Percentiles rank a stretch among this genome's conserved stretches.
Conservation (phyloP, 192 early-diverging fungal genomes). For the Coemansia umbellata region DNA sequence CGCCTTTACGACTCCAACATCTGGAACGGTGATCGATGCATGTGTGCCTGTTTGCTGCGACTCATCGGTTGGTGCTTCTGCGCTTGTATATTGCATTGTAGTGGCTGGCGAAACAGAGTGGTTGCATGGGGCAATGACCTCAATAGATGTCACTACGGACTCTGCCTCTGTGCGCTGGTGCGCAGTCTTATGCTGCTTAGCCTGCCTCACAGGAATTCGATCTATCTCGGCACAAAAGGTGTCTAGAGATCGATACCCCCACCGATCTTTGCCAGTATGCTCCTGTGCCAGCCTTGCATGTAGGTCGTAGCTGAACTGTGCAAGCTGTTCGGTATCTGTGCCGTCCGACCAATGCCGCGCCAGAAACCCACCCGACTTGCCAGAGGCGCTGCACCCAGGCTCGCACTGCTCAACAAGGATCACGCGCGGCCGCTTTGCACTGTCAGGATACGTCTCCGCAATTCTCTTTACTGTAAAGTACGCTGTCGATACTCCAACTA, state of each 20-base stretch:
- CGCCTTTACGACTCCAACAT: constrained; percentile 27
- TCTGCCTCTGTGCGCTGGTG: constrained; percentile 37
- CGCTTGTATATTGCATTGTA: constrained; percentile 17
- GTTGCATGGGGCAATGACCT: constrained; percentile 38
- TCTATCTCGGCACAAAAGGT: constrained; percentile 49
- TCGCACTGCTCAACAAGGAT: constrained; percentile 46
- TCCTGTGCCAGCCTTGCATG: constrained; percentile 42
- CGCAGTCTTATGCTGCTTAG: constrained; percentile 40
- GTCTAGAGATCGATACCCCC: constrained; percentile 42
- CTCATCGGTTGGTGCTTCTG: constrained; percentile 6
- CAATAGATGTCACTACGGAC: constrained; percentile 40
- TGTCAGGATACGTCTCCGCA: constrained; percentile 11
- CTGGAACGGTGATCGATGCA: constrained; percentile 40
- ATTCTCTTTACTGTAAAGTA: constrained; percentile 39
- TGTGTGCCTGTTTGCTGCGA: constrained; percentile 32
- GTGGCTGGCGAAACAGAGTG: constrained; percentile 8
- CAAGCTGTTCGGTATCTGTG: constrained; percentile 50
- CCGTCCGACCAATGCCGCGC: constrained; percentile 51
- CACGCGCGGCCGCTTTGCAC: constrained; percentile 28
- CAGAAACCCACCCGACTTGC: constrained; percentile 48
- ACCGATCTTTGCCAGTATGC: constrained; percentile 30
- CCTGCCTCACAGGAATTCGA: constrained; percentile 38
- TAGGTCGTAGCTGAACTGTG: constrained; percentile 47
- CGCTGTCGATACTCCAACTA: constrained; percentile 43
- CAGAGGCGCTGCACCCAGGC: constrained; percentile 46